Evolutionary conservation across 2,329 filamentous ascomycete genomes (phyloP).

Genomic region (Dothideomycetes sp.): DNA sequence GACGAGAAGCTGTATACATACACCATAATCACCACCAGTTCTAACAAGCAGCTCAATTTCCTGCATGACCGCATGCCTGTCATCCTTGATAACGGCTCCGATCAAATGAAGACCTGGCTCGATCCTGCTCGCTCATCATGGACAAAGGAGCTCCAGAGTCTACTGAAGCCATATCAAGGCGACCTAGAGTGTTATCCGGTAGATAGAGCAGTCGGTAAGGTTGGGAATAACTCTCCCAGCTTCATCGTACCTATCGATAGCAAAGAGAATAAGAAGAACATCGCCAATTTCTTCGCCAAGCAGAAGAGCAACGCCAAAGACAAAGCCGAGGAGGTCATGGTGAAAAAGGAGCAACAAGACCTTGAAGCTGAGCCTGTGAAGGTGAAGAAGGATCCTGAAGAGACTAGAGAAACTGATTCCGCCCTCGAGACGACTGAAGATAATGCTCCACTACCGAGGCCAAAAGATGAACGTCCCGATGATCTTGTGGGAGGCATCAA

Average conservation of each 20-base stretch:
- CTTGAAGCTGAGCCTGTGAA: constrained; percentile 20
- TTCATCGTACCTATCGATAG: constrained; percentile 78
- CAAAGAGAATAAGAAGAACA: constrained; percentile 82
- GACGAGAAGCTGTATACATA: constrained; percentile 73
- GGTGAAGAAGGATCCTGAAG: constrained; percentile 27
- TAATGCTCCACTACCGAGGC: constrained; percentile 40
- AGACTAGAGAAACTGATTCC: constrained; percentile 28
- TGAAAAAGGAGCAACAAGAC: constrained; percentile 19
- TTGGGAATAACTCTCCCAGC: constrained; percentile 75
- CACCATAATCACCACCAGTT: constrained; percentile 83
- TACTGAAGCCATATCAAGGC: constrained; percentile 69
- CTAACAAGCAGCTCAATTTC: constrained; percentile 72
- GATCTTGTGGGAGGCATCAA: constrained; percentile 29
- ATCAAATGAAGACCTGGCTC: constrained; percentile 63
- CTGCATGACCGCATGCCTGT: constrained; percentile 95
- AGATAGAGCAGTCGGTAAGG: constrained; percentile 81
- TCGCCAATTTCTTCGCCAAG: constrained; percentile 81
- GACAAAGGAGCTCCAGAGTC: constrained; percentile 63
- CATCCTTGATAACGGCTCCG: constrained; percentile 66
- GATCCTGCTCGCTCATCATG: constrained; percentile 63
- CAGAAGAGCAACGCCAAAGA: constrained; percentile 29
- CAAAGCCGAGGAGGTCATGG: constrained; percentile 21
- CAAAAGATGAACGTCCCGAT: constrained; percentile 15
- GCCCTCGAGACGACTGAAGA: constrained; percentile 37
- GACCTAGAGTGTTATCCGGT: constrained; percentile 81